Conservation (phyloP, 2,329 filamentous ascomycete species). For the Zopfia rhizophila region DNA sequence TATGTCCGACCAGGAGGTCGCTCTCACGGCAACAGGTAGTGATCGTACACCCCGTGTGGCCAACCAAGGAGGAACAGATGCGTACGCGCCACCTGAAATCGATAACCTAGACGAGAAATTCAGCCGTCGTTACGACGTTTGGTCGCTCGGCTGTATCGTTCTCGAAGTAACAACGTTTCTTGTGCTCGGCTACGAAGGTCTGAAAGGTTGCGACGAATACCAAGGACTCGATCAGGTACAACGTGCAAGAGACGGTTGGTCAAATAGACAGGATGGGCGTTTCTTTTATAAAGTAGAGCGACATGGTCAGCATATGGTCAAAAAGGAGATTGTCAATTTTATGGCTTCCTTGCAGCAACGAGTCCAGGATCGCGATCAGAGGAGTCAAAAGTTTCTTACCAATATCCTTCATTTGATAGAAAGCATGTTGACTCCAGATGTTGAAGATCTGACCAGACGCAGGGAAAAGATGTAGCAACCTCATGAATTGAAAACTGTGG, state of each 20-base stretch:
- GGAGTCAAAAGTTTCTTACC: conserved; percentile 6
- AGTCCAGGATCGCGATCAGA: not conserved
- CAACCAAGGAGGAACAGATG: conserved; percentile 8
- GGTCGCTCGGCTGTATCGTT: conserved; percentile 22
- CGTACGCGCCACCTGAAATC: conserved; percentile 19
- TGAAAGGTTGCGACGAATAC: conserved; percentile 5
- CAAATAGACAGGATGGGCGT: conserved; percentile 3
- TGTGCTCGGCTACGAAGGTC: conserved; percentile 12
- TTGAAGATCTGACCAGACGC: conserved; percentile 1
- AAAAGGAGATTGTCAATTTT: conserved; percentile 10
- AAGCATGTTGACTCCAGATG: conserved; percentile 8
- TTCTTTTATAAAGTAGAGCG: conserved; percentile 7
- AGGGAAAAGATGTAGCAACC: too few species aligned
- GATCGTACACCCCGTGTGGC: conserved; percentile 8
- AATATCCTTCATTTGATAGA: conserved; percentile 10
- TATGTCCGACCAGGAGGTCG: too few species aligned
- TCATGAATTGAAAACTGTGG: too few species aligned
- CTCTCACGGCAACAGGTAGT: too few species aligned
- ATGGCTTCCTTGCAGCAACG: conserved; percentile 9
- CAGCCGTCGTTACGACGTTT: conserved; percentile 16
- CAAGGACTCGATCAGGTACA: conserved; percentile 12
- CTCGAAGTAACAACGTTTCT: conserved; percentile 18
- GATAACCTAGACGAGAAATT: conserved; percentile 6
- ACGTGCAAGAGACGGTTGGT: conserved; percentile 3
- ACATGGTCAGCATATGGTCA: conserved; percentile 5